A percentile compares a stretch with the other conserved stretches of the same genome.
Conservation (phyloP, 2,329 filamentous ascomycete genomes). For the Neonectria faginata region DNA sequence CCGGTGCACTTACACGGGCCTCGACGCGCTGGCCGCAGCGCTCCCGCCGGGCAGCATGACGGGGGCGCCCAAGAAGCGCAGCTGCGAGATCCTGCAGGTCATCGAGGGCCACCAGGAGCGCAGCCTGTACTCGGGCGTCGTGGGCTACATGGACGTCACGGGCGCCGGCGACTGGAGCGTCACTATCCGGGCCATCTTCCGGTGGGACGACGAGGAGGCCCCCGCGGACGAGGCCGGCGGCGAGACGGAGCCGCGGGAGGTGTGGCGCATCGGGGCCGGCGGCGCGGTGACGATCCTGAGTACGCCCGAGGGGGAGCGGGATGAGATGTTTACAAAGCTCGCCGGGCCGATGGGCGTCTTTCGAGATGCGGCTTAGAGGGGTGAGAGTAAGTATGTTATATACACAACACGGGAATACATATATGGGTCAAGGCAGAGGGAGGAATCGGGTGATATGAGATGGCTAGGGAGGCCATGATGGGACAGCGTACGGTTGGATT, state of each 20-base stretch:
- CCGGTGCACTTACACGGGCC: slow-evolving; percentile 63
- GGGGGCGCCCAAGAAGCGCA: slow-evolving; percentile 92
- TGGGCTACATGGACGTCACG: slow-evolving; percentile 89
- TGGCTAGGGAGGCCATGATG: background rate
- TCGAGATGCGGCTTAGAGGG: slow-evolving; percentile 47
- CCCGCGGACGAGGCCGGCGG: slow-evolving; percentile 42
- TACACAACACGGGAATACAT: background rate
- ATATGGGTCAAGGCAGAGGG: background rate
- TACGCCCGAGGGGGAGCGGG: slow-evolving; percentile 81
- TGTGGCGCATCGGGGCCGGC: slow-evolving; percentile 89
- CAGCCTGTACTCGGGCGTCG: slow-evolving; percentile 86
- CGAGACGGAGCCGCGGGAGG: slow-evolving; percentile 57
- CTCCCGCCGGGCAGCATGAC: slow-evolving; percentile 97
- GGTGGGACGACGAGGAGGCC: slow-evolving; percentile 71
- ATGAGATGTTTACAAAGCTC: slow-evolving; percentile 89
- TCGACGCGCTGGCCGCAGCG: slow-evolving; percentile 81
- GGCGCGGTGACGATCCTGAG: slow-evolving; percentile 91
- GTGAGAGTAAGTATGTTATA: background rate
- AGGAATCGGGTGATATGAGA: slow-evolving; percentile 5
- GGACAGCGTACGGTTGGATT: slow-evolving; percentile 20
- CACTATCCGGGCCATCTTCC: slow-evolving; percentile 85
- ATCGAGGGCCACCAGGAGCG: slow-evolving; percentile 74
- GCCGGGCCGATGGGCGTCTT: slow-evolving; percentile 67
- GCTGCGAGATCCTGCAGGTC: slow-evolving; percentile 81
- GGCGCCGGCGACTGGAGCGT: slow-evolving; percentile 93